Percentiles rank a stretch among this genome's conserved stretches.
Conservation (phyloP, 2,329 filamentous ascomycete genomes). For the Exserohilum turcica region DNA sequence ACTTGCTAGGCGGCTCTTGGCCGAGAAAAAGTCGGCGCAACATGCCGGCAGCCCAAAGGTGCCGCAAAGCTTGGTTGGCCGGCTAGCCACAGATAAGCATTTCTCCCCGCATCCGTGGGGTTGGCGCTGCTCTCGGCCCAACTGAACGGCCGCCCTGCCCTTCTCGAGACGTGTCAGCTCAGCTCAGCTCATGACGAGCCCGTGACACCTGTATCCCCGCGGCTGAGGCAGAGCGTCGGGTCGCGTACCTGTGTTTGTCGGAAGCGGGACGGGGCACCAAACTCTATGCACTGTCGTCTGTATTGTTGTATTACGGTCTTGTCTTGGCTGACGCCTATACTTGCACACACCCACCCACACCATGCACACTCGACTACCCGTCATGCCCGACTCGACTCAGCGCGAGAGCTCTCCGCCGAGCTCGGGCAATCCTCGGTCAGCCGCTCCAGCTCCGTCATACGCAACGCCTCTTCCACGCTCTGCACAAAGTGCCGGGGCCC, state of each 20-base stretch:
- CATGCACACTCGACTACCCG: background rate
- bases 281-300: no score
- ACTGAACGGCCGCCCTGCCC: no score
- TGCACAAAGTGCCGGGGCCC: conserved; percentile 78
- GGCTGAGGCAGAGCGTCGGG: no score
- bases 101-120: no score
- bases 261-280: no score
- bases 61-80: conserved; percentile 15
- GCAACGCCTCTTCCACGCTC: conserved; percentile 82
- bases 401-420: conserved; percentile 32
- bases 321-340: background rate
- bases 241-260: no score
- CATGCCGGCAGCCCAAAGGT: conserved; percentile 19
- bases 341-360: no score
- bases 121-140: no score
- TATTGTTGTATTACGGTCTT: no score
- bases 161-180: no score
- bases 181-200: no score
- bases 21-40: background rate
- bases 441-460: conserved; percentile 76
- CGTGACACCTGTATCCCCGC: no score
- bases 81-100: background rate
- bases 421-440: conserved; percentile 46
- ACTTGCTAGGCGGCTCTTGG: conserved; percentile 25
- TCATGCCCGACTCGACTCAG: conserved; percentile 13